Conservation (phyloP, 371 early-diverging fungal genomes). For the Actinomucor elegans region DNA sequence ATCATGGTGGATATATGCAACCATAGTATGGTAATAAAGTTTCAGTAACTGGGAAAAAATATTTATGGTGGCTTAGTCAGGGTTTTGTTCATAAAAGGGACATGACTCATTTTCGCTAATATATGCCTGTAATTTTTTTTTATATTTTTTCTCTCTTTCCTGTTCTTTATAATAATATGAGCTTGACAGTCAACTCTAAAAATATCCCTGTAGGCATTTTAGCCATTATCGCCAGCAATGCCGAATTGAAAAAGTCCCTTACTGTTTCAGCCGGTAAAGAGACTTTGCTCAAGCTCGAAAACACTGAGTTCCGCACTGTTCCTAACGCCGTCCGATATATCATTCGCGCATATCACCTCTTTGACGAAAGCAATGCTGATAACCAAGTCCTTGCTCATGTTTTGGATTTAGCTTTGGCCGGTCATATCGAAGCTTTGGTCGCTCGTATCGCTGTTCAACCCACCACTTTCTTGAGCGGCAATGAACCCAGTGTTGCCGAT, state of each 20-base stretch:
- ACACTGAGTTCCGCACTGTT: constrained; percentile 1
- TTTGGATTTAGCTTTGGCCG: constrained; percentile 18
- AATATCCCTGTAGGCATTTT: constrained; percentile 43
- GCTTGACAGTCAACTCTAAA: constrained; percentile 39
- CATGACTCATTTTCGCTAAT: no score
- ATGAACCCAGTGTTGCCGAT: constrained; percentile 42
- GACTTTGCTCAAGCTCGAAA: constrained; percentile 9
- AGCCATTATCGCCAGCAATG: constrained; percentile 26
- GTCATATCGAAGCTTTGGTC: constrained; percentile 3
- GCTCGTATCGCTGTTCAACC: constrained; percentile 7
- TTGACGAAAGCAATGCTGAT: constrained; percentile 19
- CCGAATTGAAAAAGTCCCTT: constrained; percentile 7
- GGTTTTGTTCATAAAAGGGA: no score
- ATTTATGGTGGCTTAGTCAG: no score
- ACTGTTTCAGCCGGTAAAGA: constrained; percentile 13
- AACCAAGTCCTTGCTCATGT: constrained; percentile 21
- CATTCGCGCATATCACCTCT: constrained; percentile 19
- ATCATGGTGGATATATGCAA: no score
- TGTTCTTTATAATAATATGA: constrained; percentile 10
- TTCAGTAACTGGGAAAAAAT: no score
- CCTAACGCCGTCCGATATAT: constrained; percentile 19
- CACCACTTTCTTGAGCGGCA: constrained; percentile 38
- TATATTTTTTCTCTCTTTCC: no score
- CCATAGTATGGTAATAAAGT: no score
- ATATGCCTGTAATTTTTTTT: no score